Percentiles rank a stretch among this genome's conserved stretches.
Conservation (phyloP, 2,329 filamentous ascomycete species). For the Cephalotrichum gorgonifer region DNA sequence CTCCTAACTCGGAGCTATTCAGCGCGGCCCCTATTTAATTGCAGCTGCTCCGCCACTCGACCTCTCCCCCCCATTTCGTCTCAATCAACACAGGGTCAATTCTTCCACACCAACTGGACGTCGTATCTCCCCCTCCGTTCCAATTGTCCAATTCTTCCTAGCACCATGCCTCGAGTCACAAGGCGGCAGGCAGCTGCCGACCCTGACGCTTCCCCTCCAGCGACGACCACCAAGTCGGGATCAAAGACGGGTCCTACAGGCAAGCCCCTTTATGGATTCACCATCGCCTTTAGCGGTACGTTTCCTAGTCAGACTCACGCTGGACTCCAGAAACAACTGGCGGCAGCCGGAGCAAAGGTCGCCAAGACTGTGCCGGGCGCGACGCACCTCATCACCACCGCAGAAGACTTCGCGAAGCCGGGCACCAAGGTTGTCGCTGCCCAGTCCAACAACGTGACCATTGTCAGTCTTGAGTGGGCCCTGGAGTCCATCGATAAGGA, state of each 20-base stretch:
- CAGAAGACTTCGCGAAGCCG: constrained; percentile 37
- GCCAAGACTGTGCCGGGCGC: constrained; percentile 37
- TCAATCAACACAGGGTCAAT: too few species aligned
- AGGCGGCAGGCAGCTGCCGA: not conserved
- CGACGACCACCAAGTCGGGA: not conserved
- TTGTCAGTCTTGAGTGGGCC: constrained; percentile 55
- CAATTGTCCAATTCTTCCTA: not conserved
- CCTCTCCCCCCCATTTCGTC: too few species aligned
- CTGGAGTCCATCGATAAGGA: constrained; percentile 34
- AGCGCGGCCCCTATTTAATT: too few species aligned
- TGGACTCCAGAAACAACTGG: constrained; percentile 33
- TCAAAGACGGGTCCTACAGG: constrained; percentile 3
- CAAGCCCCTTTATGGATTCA: constrained; percentile 32
- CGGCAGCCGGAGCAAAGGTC: constrained; percentile 36
- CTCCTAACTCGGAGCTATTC: too few species aligned
- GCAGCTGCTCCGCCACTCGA: too few species aligned
- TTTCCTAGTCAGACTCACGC: constrained; percentile 44
- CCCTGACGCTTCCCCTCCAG: not conserved
- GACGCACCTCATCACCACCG: constrained; percentile 47
- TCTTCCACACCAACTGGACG: too few species aligned
- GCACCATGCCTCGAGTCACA: not conserved
- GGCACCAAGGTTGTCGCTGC: constrained; percentile 42
- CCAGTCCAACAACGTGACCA: constrained; percentile 32
- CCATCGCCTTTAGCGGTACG: constrained; percentile 49
- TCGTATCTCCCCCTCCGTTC: not conserved